Percentiles rank a stretch among this genome's conserved stretches.
Conservation (phyloP, 129 eudicot species). For the Silybum marianum region DNA sequence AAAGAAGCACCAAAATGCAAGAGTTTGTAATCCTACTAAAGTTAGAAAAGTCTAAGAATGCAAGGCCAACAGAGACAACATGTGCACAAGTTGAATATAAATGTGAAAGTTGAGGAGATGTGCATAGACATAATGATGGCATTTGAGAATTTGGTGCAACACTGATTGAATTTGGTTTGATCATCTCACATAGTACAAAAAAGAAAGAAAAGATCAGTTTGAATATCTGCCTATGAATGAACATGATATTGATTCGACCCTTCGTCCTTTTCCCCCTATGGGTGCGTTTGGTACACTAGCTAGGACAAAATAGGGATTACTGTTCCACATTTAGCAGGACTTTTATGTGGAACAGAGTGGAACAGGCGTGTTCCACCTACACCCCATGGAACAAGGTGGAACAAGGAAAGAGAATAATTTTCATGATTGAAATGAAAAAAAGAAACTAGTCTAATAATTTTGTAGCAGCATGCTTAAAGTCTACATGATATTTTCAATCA, state of each 20-base stretch:
- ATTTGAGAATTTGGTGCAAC: not conserved
- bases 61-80: conserved; percentile 8
- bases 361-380: no score
- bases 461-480: not conserved
- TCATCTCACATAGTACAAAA: not conserved
- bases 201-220: not conserved
- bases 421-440: not conserved
- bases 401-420: not conserved
- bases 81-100: conserved; percentile 5
- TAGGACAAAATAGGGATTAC: no score
- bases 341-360: not conserved
- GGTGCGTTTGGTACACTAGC: no score
- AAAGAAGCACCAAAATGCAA: not conserved
- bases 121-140: conserved; percentile 8
- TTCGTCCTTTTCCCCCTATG: not conserved
- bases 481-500: conserved; percentile 1
- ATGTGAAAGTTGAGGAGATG: not conserved
- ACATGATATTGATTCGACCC: not conserved
- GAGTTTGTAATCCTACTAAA: conserved; percentile 4
- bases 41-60: not conserved
- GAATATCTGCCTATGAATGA: not conserved
- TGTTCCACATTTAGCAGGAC: no score
- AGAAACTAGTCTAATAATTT: not conserved
- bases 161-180: not conserved
- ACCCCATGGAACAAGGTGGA: no score